Percentiles rank a stretch among this genome's conserved stretches.
phyloP scores from a whole-genome alignment of 371 early-diverging fungal genomes.

The Neoconidiobolus thromboides region DNA sequence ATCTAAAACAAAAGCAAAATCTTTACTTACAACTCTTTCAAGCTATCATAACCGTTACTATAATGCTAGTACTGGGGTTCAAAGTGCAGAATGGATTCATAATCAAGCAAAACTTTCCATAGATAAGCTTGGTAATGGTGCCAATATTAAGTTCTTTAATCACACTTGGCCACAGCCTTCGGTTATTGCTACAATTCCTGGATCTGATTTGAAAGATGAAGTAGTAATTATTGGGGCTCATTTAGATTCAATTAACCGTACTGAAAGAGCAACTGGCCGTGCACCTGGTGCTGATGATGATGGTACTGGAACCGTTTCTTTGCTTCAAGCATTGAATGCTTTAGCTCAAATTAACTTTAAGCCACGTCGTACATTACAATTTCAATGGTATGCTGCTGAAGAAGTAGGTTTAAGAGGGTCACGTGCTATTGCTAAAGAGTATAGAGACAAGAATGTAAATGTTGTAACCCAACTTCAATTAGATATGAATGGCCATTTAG shows the following conservation, averaged over 20 bases:
- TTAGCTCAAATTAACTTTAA: conserved; percentile 45
- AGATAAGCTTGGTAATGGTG: conserved; percentile 7
- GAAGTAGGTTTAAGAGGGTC: conserved; percentile 79
- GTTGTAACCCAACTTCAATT: conserved; percentile 58
- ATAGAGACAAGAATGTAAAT: conserved; percentile 28
- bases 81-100: conserved; percentile 60
- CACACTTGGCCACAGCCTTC: conserved; percentile 46
- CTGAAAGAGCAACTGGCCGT: conserved; percentile 59
- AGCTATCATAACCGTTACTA: conserved; percentile 79
- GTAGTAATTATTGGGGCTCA: conserved; percentile 74
- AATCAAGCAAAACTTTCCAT: conserved; percentile 30
- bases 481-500: conserved; percentile 66
- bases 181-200: conserved; percentile 50
- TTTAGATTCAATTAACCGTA: conserved; percentile 73
- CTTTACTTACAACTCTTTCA: conserved; percentile 38
- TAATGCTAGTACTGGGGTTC: conserved; percentile 42
- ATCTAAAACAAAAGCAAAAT: conserved; percentile 34
- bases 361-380: conserved; percentile 74
- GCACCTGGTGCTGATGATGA: conserved; percentile 76
- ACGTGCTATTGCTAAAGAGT: conserved; percentile 59
- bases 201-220: conserved; percentile 22
- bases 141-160: conserved; percentile 38
- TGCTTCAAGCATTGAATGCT: conserved; percentile 66
- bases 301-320: conserved; percentile 74
- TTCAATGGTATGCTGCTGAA: conserved; percentile 89